phyloP scores from a whole-genome alignment of 495 filamentous ascomycete species.

The Neurospora sp. region DNA sequence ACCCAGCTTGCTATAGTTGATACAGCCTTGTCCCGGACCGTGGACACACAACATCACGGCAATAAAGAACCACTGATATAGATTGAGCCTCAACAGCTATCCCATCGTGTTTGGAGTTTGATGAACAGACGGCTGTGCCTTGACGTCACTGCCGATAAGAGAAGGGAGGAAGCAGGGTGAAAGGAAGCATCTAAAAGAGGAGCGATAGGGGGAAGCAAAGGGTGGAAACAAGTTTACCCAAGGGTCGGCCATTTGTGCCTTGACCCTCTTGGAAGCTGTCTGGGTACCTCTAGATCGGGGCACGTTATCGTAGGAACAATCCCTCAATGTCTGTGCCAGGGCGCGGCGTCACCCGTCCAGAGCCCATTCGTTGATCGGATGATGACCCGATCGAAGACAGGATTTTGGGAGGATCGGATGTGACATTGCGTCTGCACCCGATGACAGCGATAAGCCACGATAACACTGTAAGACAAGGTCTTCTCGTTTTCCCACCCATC shows the following conservation, averaged over 20 bases:
- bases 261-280: conserved; percentile 8
- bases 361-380: conserved; percentile 2
- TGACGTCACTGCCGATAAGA: conserved; percentile 4
- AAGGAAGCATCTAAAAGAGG: background rate
- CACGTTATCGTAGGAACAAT: background rate
- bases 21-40: background rate
- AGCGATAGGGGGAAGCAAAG: background rate
- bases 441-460: background rate
- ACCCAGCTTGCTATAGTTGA: background rate
- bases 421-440: conserved; percentile 4
- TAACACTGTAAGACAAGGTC: background rate
- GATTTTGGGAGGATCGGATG: conserved; percentile 6
- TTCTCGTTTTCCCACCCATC: background rate
- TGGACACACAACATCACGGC: background rate
- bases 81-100: conserved; percentile 10
- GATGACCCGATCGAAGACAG: conserved; percentile 1
- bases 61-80: background rate
- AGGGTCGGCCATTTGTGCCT: conserved; percentile 14
- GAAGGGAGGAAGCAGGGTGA: background rate
- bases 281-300: background rate
- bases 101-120: background rate
- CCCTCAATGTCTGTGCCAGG: background rate
- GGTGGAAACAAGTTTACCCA: conserved; percentile 3
- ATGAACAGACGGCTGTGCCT: background rate
- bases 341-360: background rate